Conservation (phyloP, 78 protist species). For the Chrysochromulina tobinii region DNA sequence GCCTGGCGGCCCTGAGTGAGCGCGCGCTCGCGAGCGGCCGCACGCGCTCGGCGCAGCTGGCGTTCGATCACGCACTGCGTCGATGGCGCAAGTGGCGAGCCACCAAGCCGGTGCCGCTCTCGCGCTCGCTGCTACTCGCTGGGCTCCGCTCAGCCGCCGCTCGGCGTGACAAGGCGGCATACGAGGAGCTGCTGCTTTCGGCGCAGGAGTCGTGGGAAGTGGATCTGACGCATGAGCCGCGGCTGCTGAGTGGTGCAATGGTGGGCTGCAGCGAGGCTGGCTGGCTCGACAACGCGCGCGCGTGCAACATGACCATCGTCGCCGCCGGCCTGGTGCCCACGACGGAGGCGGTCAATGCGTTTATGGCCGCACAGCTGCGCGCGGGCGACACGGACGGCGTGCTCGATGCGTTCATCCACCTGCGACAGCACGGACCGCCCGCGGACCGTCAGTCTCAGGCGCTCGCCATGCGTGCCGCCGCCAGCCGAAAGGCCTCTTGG, state of each 20-base stretch:
- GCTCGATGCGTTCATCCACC: not conserved
- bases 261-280: not conserved
- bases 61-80: too few relatives aligned
- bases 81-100: not conserved
- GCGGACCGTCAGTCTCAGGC: not conserved
- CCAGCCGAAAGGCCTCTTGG: not conserved
- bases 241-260: not conserved
- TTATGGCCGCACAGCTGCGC: not conserved
- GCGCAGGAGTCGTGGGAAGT: not conserved
- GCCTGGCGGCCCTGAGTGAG: not conserved
- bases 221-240: not conserved
- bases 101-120: not conserved
- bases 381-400: not conserved
- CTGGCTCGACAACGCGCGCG: not conserved
- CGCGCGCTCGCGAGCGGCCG: not conserved
- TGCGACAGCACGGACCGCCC: not conserved
- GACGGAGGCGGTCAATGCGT: not conserved
- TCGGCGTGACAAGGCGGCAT: not conserved
- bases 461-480: not conserved
- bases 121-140: not conserved
- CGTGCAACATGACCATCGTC: not conserved
- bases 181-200: not conserved
- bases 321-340: not conserved
- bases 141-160: not conserved
- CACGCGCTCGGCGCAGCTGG: not conserved